Conservation (phyloP, 441 rosid species). For the Euphorbia corollata region DNA sequence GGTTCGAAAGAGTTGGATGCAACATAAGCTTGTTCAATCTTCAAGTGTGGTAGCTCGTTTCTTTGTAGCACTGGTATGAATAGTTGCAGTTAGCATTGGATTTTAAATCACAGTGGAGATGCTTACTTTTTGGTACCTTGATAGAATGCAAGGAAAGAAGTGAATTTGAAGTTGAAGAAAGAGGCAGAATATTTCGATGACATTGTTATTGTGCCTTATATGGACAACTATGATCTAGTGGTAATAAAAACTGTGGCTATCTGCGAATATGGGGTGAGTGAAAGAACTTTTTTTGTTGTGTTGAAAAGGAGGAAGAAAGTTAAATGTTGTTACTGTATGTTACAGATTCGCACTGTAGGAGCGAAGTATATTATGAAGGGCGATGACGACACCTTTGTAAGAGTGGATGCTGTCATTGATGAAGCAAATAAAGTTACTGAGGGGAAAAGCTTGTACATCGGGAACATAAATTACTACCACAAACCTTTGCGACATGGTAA, state of each 20-base stretch:
- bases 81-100: constrained; percentile 3
- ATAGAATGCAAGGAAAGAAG: constrained; percentile 74
- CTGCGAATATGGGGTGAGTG: constrained; percentile 79
- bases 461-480: constrained; percentile 76
- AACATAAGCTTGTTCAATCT: constrained; percentile 65
- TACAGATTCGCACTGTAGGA: constrained; percentile 45
- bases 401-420: constrained; percentile 53
- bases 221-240: constrained; percentile 87
- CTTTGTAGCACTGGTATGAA: constrained; percentile 72
- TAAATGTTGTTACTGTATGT: neutral
- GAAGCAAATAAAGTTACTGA: constrained; percentile 54
- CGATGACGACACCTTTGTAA: constrained; percentile 81
- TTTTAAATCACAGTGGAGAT: too few relatives aligned
- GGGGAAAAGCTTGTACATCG: constrained; percentile 63
- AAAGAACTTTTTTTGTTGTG: constrained; percentile 9
- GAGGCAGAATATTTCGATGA: constrained; percentile 89
- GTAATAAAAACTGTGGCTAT: constrained; percentile 87
- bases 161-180: constrained; percentile 71
- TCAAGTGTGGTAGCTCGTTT: constrained; percentile 84
- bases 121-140: constrained; percentile 13
- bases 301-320: neutral
- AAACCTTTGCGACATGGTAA: constrained; percentile 77
- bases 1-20: constrained; percentile 97
- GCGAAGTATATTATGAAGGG: constrained; percentile 82
- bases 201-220: constrained; percentile 77